A percentile compares a stretch with the other conserved stretches of the same genome.
Evolutionary conservation across 768 basidiomycete species (phyloP).

Genomic region (Lactifluus volemus): DNA sequence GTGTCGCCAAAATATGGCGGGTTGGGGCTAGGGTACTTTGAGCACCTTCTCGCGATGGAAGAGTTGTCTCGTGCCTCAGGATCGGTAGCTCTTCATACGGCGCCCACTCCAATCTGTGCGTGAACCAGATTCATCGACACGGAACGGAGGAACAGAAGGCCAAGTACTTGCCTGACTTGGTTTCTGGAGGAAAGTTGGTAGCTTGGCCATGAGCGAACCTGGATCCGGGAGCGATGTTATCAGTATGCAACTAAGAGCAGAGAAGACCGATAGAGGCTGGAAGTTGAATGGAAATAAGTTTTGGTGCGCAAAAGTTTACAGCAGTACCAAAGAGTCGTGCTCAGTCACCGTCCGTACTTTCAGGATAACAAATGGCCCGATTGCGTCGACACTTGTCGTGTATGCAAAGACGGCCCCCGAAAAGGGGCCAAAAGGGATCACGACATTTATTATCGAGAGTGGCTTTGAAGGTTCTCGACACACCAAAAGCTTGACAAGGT

Average conservation of each 20-base stretch:
- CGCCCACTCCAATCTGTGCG: slow-evolving; percentile 85
- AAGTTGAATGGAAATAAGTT: slow-evolving; percentile 86
- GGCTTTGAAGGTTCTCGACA: slow-evolving; percentile 75
- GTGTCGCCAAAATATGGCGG: slow-evolving; percentile 77
- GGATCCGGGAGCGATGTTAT: slow-evolving; percentile 94
- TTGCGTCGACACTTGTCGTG: slow-evolving; percentile 84
- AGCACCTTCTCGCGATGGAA: slow-evolving; percentile 93
- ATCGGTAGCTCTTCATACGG: slow-evolving; percentile 90
- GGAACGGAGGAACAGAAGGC: slow-evolving; percentile 76
- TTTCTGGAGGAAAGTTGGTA: slow-evolving; percentile 77
- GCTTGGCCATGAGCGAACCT: slow-evolving; percentile 91
- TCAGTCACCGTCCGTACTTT: background rate
- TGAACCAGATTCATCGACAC: slow-evolving; percentile 64
- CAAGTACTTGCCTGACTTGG: slow-evolving; percentile 75
- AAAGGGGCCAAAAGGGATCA: slow-evolving; percentile 80
- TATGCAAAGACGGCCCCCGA: slow-evolving; percentile 84
- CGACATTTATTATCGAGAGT: slow-evolving; percentile 84
- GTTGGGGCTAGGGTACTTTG: slow-evolving; percentile 72
- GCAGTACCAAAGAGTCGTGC: background rate
- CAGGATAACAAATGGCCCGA: slow-evolving; percentile 94
- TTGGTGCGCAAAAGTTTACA: slow-evolving; percentile 46
- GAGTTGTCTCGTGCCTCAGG: slow-evolving; percentile 86
- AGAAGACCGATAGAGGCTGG: slow-evolving; percentile 70
- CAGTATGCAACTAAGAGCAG: slow-evolving; percentile 80
- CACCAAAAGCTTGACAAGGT: slow-evolving; percentile 91